A percentile compares a stretch with the other conserved stretches of the same genome.
phyloP scores from a whole-genome alignment of 257 asterid species.

The Voacanga thouarsii region DNA sequence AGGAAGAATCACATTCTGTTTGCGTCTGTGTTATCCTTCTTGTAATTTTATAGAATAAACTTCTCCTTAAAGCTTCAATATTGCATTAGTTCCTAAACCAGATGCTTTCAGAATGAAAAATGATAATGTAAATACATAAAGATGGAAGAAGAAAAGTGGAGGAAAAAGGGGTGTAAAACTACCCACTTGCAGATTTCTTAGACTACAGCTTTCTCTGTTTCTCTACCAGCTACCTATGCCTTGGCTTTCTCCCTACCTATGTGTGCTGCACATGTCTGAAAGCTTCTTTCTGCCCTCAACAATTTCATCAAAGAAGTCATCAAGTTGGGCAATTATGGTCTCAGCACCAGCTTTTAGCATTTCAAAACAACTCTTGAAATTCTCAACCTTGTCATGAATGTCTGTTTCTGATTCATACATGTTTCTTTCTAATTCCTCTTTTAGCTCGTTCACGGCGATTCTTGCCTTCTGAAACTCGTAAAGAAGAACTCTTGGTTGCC shows the following conservation, averaged over 20 bases:
- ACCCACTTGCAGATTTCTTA: slow-evolving; percentile 27
- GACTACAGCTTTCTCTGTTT: slow-evolving; percentile 24
- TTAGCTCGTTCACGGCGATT: slow-evolving; percentile 45
- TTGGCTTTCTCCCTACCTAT: slow-evolving; percentile 35
- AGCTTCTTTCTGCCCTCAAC: slow-evolving; percentile 83
- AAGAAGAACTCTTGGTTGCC: slow-evolving; percentile 53
- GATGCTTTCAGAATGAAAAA: slow-evolving; percentile 12
- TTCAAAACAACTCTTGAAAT: slow-evolving; percentile 56
- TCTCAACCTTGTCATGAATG: slow-evolving; percentile 42
- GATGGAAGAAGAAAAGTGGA: neutral
- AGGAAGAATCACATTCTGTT: slow-evolving; percentile 60
- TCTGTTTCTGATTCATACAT: slow-evolving; percentile 30
- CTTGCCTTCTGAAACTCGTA: slow-evolving; percentile 51
- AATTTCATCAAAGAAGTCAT: slow-evolving; percentile 86
- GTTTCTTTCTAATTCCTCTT: slow-evolving; percentile 43
- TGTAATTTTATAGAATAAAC: slow-evolving; percentile 19
- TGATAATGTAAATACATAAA: slow-evolving; percentile 3
- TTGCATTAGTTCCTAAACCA: slow-evolving; percentile 13
- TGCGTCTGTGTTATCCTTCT: slow-evolving; percentile 17
- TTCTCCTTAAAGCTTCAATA: slow-evolving; percentile 30
- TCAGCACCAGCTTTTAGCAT: slow-evolving; percentile 66
- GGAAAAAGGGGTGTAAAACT: slow-evolving; percentile 11
- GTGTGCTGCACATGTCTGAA: slow-evolving; percentile 70
- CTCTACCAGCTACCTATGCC: slow-evolving; percentile 5
- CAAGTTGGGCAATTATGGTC: slow-evolving; percentile 64